These are phyloP conservation scores for Kockovaella imperatae DNA, from an alignment of 768 basidiomycete species.

Conservation along the genomic window DNA sequence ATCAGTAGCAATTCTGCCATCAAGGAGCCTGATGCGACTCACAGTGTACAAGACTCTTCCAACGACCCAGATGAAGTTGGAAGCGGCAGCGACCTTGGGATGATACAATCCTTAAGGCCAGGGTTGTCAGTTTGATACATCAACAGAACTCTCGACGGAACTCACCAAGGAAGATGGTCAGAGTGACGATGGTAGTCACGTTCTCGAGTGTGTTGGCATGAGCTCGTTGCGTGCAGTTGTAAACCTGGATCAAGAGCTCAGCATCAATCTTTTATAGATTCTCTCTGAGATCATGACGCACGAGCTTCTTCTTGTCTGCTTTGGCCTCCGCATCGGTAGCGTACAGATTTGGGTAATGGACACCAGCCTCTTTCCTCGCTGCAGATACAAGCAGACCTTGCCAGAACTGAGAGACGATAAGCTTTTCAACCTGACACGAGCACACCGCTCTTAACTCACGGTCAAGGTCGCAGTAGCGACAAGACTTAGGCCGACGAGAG, in stretches of 20 bases:
- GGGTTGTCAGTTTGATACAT: background rate
- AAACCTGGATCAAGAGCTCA: constrained; percentile 7
- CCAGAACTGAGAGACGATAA: constrained; percentile 12
- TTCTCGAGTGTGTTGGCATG: constrained; percentile 34
- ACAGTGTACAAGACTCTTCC: constrained; percentile 10
- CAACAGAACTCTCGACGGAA: background rate
- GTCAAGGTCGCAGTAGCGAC: background rate
- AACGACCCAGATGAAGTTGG: constrained; percentile 1
- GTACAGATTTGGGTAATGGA: constrained; percentile 32
- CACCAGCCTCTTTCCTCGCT: constrained; percentile 25
- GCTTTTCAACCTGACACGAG: background rate
- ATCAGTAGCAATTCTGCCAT: background rate
- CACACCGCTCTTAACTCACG: constrained; percentile 1
- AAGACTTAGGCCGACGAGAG: constrained; percentile 4
- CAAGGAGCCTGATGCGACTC: background rate
- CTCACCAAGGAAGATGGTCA: constrained; percentile 23
- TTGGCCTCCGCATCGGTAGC: constrained; percentile 32
- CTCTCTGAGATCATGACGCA: constrained; percentile 3
- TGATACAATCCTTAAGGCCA: background rate
- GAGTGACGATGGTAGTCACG: constrained; percentile 18
- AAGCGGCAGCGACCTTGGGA: background rate
- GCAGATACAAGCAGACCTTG: constrained; percentile 14
- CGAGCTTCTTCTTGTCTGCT: constrained; percentile 26
- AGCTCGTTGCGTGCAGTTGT: constrained; percentile 33
- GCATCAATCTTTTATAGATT: background rate